Evolutionary conservation across 371 early-diverging fungal species (phyloP).

Genomic region (Umbelopsis sp.): DNA sequence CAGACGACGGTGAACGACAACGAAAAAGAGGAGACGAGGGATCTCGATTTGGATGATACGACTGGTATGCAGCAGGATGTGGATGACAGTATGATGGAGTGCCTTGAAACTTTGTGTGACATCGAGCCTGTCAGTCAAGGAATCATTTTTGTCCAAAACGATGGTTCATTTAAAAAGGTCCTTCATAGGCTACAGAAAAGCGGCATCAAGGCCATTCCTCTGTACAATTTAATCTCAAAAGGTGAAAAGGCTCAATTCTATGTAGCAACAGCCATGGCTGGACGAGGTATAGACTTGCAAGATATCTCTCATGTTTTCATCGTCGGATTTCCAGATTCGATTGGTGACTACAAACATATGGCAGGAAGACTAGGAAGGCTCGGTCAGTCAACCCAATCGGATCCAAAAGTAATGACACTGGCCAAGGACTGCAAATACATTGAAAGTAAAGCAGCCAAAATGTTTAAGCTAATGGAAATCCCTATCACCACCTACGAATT

Average conservation of each 20-base stretch:
- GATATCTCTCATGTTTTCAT: slow-evolving; percentile 85
- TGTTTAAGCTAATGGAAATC: slow-evolving; percentile 43
- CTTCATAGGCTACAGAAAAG: not conserved
- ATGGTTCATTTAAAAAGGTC: not conserved
- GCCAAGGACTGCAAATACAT: slow-evolving; percentile 51
- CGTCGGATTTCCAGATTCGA: slow-evolving; percentile 65
- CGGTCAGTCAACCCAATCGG: slow-evolving; percentile 36
- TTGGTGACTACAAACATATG: slow-evolving; percentile 80
- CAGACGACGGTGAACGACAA: not conserved
- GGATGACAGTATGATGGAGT: slow-evolving; percentile 69
- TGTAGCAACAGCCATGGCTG: slow-evolving; percentile 78
- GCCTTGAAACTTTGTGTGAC: slow-evolving; percentile 54
- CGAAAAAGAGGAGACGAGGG: not conserved
- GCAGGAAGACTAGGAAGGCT: slow-evolving; percentile 81
- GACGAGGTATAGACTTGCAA: slow-evolving; percentile 90
- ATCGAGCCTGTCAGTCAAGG: slow-evolving; percentile 56
- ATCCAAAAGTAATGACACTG: slow-evolving; percentile 64
- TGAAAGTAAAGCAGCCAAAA: slow-evolving; percentile 37
- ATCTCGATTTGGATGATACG: slow-evolving; percentile 5
- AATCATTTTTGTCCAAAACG: slow-evolving; percentile 64
- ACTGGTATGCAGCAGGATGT: slow-evolving; percentile 32
- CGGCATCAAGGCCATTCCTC: not conserved
- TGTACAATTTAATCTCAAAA: not conserved
- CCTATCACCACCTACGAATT: slow-evolving; percentile 20
- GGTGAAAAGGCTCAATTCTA: not conserved